Conservation (phyloP, 177 flowering plant species). For the Vitis hybrid region DNA sequence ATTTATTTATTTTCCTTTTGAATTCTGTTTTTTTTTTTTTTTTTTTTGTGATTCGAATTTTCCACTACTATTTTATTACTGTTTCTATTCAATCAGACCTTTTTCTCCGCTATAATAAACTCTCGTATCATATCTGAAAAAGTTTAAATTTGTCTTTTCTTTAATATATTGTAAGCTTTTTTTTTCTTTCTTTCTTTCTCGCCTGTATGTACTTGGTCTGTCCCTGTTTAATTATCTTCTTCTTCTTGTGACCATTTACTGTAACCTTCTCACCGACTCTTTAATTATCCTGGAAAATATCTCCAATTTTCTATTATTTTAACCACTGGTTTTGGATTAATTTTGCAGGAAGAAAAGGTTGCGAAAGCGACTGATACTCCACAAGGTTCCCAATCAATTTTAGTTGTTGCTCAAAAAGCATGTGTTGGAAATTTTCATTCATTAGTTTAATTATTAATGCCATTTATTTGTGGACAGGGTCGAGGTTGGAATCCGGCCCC, state of each 20-base stretch:
- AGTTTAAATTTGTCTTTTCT: constrained; percentile 53
- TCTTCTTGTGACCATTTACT: constrained; percentile 15
- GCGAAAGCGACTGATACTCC: constrained; percentile 46
- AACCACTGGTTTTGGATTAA: constrained; percentile 7
- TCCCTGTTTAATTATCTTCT: not conserved
- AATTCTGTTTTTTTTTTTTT: not conserved
- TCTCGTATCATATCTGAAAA: constrained; percentile 28
- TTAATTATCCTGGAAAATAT: not conserved
- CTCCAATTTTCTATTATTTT: not conserved
- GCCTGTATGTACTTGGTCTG: constrained; percentile 10
- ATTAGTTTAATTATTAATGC: constrained; percentile 14
- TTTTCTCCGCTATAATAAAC: constrained; percentile 5
- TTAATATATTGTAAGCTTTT: not conserved
- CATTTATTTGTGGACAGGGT: constrained; percentile 40
- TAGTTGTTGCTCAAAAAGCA: constrained; percentile 5
- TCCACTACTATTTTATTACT: constrained; percentile 9
- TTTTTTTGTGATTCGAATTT: constrained; percentile 11
- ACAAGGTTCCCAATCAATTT: constrained; percentile 30
- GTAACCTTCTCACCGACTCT: constrained; percentile 7
- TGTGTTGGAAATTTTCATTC: constrained; percentile 12
- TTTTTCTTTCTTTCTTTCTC: constrained; percentile 2
- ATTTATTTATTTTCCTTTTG: constrained; percentile 3
- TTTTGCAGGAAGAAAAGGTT: constrained; percentile 48
- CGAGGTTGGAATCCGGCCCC: constrained; percentile 54
- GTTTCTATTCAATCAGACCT: constrained; percentile 8